Evolutionary conservation across 345 rosid genomes (phyloP).

Genomic region (Eucalyptus virginea): DNA sequence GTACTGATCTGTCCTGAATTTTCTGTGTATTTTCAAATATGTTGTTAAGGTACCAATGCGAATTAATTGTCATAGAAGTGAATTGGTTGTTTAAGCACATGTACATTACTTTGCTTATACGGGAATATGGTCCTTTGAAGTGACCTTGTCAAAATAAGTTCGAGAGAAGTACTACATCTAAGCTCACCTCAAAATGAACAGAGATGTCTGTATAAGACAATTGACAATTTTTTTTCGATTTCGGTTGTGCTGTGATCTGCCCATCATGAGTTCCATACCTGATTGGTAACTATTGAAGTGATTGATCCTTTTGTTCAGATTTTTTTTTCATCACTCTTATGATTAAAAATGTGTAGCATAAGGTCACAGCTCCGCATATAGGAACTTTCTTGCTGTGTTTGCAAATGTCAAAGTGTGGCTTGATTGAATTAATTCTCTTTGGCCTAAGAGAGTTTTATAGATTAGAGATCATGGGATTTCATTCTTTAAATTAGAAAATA

Average conservation of each 20-base stretch:
- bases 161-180: neutral
- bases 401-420: neutral
- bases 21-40: neutral
- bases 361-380: neutral
- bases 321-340: neutral
- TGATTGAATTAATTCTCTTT: neutral
- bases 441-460: neutral
- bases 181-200: neutral
- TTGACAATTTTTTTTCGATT: neutral
- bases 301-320: neutral
- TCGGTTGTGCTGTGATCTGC: neutral
- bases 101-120: neutral
- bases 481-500: no score
- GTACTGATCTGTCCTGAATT: neutral
- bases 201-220: neutral
- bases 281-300: neutral
- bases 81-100: neutral
- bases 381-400: neutral
- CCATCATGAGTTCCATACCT: neutral
- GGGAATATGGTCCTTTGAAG: neutral
- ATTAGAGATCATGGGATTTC: neutral
- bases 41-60: neutral
- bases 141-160: neutral
- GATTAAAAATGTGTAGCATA: neutral
- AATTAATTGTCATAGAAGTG: neutral